A percentile compares a stretch with the other conserved stretches of the same genome.
Evolutionary conservation across 257 asterid species (phyloP).

Genomic region (Salvia hispanica): DNA sequence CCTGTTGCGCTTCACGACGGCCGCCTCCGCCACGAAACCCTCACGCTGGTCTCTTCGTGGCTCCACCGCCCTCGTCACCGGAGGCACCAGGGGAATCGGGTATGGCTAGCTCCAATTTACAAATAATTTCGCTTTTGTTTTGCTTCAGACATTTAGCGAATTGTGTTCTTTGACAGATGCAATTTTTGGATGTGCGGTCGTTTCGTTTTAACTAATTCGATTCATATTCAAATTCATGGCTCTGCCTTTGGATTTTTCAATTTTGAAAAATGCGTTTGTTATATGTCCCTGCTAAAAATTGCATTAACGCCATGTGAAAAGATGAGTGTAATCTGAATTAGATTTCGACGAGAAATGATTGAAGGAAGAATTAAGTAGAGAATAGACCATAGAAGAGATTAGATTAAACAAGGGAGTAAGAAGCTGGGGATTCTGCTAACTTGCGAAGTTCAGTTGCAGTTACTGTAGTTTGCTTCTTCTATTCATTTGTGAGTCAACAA

Average conservation of each 20-base stretch:
- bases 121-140: background rate
- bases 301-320: background rate
- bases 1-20: constrained; percentile 31
- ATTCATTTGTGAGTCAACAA: background rate
- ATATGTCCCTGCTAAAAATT: background rate
- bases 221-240: background rate
- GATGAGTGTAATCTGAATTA: background rate
- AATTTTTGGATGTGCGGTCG: background rate
- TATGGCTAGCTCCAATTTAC: constrained; percentile 12
- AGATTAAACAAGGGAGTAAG: background rate
- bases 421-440: background rate
- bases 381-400: background rate
- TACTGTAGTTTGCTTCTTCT: background rate
- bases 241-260: background rate
- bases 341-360: background rate
- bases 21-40: constrained; percentile 31
- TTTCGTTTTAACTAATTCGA: background rate
- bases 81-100: constrained; percentile 71
- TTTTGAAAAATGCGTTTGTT: background rate
- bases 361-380: background rate
- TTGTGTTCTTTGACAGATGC: background rate
- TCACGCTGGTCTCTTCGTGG: constrained; percentile 61
- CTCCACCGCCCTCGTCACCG: constrained; percentile 62
- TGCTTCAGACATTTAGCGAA: background rate
- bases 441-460: background rate